phyloP scores from a whole-genome alignment of 306 rosid genomes.

The Biancaea sappan region DNA sequence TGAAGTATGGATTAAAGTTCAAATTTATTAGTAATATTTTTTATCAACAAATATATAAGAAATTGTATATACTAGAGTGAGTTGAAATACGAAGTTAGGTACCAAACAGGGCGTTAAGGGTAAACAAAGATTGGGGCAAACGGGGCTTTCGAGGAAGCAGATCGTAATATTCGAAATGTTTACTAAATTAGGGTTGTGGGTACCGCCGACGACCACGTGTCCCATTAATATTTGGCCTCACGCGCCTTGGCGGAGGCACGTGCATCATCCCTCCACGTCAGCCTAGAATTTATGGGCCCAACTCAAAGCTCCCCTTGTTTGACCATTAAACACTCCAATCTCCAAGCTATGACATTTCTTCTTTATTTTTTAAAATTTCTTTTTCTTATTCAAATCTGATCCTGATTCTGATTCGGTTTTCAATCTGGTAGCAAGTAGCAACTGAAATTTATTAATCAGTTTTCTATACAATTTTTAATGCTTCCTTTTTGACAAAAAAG shows the following conservation, averaged over 20 bases:
- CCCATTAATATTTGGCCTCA: neutral
- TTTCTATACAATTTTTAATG: neutral
- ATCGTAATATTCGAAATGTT: neutral
- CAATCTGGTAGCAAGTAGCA: neutral
- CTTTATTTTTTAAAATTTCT: neutral
- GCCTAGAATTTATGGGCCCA: neutral
- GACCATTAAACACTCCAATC: neutral
- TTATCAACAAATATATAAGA: too few species aligned
- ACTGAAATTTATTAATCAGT: neutral
- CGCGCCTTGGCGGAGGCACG: slow-evolving; percentile 33
- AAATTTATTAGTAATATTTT: too few species aligned
- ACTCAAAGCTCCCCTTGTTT: neutral
- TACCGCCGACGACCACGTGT: slow-evolving; percentile 23
- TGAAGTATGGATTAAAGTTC: too few species aligned
- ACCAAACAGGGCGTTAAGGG: neutral
- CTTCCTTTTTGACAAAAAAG: neutral
- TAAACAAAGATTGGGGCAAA: too few species aligned
- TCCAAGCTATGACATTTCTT: neutral
- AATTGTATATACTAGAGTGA: too few species aligned
- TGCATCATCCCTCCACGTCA: neutral
- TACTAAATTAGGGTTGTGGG: neutral
- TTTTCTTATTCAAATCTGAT: neutral
- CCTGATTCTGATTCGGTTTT: neutral
- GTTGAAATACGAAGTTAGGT: too few species aligned
- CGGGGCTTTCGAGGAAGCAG: neutral